Conservation (phyloP, 23 red algal genomes). For the Gracilariopsis chorda region DNA sequence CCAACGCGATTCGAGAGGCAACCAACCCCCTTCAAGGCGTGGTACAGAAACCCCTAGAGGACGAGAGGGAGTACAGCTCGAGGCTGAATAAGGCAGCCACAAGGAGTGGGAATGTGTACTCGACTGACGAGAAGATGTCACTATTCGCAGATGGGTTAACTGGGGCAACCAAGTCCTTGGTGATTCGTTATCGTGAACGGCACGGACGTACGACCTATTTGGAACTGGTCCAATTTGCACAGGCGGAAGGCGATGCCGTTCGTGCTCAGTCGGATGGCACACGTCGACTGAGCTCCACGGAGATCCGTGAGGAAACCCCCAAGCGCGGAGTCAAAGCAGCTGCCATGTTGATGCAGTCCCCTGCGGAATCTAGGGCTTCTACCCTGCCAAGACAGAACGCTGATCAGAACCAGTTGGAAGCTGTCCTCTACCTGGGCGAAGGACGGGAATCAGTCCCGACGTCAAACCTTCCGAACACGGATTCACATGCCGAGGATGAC, state of each 20-base stretch:
- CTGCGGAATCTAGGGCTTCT: too few species aligned
- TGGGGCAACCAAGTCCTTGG: not conserved
- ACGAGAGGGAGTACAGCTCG: not conserved
- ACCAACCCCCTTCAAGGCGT: not conserved
- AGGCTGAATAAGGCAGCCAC: not conserved
- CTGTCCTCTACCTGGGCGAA: too few species aligned
- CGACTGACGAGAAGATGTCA: not conserved
- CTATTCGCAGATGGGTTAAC: not conserved
- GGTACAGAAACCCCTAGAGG: not conserved
- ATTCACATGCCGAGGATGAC: too few species aligned
- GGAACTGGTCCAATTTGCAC: not conserved
- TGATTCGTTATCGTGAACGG: not conserved
- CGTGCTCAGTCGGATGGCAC: too few species aligned
- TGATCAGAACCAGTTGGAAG: too few species aligned
- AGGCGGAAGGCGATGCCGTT: not conserved
- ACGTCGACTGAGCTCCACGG: too few species aligned
- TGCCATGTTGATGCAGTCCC: too few species aligned
- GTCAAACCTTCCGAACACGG: too few species aligned
- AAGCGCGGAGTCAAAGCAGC: too few species aligned
- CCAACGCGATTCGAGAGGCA: not conserved
- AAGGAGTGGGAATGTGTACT: constrained; percentile 16
- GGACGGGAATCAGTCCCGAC: too few species aligned
- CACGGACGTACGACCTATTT: not conserved
- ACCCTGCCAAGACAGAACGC: too few species aligned
- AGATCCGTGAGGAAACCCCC: too few species aligned